phyloP scores from a whole-genome alignment of 2,329 filamentous ascomycete genomes.

The Pleurostoma richardsiae region DNA sequence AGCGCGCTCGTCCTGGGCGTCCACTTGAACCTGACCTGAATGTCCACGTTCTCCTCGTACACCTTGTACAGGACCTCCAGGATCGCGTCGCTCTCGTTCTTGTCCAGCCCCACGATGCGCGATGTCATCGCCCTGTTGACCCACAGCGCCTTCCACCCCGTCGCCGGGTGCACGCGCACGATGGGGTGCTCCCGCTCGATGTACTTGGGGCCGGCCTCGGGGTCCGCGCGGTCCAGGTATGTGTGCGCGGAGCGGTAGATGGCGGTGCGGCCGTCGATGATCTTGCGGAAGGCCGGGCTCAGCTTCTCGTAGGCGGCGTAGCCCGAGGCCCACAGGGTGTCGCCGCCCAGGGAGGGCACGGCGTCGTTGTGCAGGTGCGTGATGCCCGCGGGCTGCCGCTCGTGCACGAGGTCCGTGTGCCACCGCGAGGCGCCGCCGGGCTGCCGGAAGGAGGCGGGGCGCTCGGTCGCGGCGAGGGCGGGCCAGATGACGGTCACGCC shows the following conservation, averaged over 20 bases:
- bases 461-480: conserved; percentile 58
- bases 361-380: conserved; percentile 68
- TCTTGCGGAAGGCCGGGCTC: conserved; percentile 62
- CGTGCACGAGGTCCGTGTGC: conserved; percentile 69
- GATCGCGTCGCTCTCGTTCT: conserved; percentile 63
- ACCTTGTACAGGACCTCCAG: conserved; percentile 63
- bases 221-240: conserved; percentile 61
- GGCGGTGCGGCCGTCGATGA: conserved; percentile 63
- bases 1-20: conserved; percentile 60
- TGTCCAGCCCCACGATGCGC: conserved; percentile 64
- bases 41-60: conserved; percentile 65
- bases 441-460: conserved; percentile 55
- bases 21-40: conserved; percentile 69
- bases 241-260: conserved; percentile 62
- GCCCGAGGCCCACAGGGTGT: conserved; percentile 68
- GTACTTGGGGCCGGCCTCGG: conserved; percentile 55
- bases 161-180: conserved; percentile 66
- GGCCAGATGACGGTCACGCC: conserved; percentile 69
- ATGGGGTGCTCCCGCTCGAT: conserved; percentile 65
- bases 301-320: conserved; percentile 71
- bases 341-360: conserved; percentile 59
- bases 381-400: conserved; percentile 64
- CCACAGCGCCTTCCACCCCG: conserved; percentile 69
- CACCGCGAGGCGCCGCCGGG: conserved; percentile 64
- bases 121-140: conserved; percentile 68